Base-by-base conservation (phyloP, 257 asterid species). In the Fraxinus cuspidata region DNA sequence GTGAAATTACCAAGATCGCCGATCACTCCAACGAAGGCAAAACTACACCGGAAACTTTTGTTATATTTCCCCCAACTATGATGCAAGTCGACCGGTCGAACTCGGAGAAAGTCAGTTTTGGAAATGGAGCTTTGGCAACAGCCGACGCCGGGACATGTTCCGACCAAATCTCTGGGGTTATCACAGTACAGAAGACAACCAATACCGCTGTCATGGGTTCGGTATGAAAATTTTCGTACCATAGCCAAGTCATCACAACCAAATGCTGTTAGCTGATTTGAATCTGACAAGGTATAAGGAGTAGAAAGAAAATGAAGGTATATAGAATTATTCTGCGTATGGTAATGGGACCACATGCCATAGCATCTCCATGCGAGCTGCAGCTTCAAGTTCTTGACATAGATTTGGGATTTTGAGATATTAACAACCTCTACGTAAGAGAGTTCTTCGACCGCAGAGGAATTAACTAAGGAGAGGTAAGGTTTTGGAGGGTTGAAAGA, bases 111-210 rank as follows among this genome's bases (percentile, higher is more conserved):
- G 0, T 8, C 15, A 0, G 23, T 65, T 80, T 66, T 75, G 51
- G 84, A 77, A 31, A 80, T 75, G 19, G 77, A 73, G 37, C 74
- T 74, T n/a, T 77, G 84, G 70, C 80, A 80, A 63, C 84, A 80
- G 0, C 84, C 84, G 9, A 67, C 37, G 56, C 77, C 80, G 3
- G 66, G 80, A 9, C 71, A 71, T 11, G 21, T 56, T 3, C 78
- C 84, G 42, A 69, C 51, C 2, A 77, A 77, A 28, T 77, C 77
- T 13, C 13, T 15, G 15, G 1, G n/a, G 5, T 44, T 18, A 1
- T 19, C 27, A 37, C 84, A 81, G 15, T 34, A 76, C 0, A 78
- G 47, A 0, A 72, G 25, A 38, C 84, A 81, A 0, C 75, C 84
- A 29, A 15, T 60, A 64, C 53, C 19, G 19, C 4, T 44, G n/a